Evolutionary conservation across 192 early-diverging fungal species (phyloP).

Genomic region (Pecoramyces ruminantium): DNA sequence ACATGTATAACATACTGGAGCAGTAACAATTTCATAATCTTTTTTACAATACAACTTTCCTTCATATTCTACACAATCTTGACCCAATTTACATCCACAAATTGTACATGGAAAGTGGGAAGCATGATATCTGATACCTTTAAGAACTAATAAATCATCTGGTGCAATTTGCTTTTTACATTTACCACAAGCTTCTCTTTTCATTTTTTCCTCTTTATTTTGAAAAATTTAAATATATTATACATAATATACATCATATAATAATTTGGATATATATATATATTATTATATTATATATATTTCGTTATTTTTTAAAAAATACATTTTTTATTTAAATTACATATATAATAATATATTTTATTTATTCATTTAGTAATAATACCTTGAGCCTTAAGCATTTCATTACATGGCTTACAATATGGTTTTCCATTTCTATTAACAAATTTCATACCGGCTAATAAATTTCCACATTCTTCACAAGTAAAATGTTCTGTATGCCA

Average conservation of each 20-base stretch:
- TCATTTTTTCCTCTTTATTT: background rate
- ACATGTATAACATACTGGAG: slow-evolving; percentile 19
- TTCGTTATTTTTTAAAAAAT: background rate
- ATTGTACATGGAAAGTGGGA: slow-evolving; percentile 22
- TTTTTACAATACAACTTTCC: slow-evolving; percentile 28
- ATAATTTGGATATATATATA: background rate
- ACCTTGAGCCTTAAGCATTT: background rate
- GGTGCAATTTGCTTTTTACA: background rate
- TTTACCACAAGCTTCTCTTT: background rate
- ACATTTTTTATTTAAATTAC: background rate
- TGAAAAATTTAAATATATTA: too few species aligned
- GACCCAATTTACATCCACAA: slow-evolving; percentile 14
- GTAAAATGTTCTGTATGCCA: slow-evolving; percentile 34
- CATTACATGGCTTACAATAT: slow-evolving; percentile 21
- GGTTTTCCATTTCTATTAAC: slow-evolving; percentile 21
- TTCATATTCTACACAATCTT: slow-evolving; percentile 16
- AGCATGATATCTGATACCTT: slow-evolving; percentile 17
- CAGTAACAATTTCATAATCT: slow-evolving; percentile 12
- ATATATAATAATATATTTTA: background rate
- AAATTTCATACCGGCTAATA: slow-evolving; percentile 16
- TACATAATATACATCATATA: too few species aligned
- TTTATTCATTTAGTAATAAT: background rate
- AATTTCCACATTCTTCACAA: slow-evolving; percentile 8
- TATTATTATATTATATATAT: background rate
- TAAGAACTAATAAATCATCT: slow-evolving; percentile 1